phyloP scores from a whole-genome alignment of 1,284 basidiomycete genomes.

The Athelia psychrophila region DNA sequence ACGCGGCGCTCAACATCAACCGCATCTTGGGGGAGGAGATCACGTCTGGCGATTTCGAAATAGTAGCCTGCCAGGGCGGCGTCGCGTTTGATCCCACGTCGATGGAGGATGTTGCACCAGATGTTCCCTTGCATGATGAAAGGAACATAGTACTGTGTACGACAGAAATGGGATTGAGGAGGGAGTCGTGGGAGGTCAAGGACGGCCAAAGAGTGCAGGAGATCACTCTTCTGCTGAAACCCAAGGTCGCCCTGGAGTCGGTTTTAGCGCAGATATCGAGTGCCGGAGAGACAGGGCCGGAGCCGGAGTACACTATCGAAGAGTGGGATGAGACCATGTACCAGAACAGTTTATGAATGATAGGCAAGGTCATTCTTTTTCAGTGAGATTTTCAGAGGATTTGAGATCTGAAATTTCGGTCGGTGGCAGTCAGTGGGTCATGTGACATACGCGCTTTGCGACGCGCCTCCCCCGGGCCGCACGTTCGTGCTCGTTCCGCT shows the following conservation, averaged over 20 bases:
- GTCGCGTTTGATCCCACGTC: conserved; percentile 17
- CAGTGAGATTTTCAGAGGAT: too few relatives aligned
- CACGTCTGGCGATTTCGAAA: conserved; percentile 24
- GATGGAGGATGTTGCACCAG: conserved; percentile 24
- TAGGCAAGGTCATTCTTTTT: too few relatives aligned
- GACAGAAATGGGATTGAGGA: conserved; percentile 28
- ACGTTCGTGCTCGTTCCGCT: too few relatives aligned
- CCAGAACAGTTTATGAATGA: too few relatives aligned
- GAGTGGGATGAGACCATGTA: too few relatives aligned
- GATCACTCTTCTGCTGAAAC: conserved; percentile 25
- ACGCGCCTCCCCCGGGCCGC: too few relatives aligned
- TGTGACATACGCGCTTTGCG: too few relatives aligned
- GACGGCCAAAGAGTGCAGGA: conserved; percentile 22
- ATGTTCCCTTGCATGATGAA: neutral
- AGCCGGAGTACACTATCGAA: too few relatives aligned
- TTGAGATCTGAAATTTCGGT: too few relatives aligned
- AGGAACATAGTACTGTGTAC: conserved; percentile 23
- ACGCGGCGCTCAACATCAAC: conserved; percentile 25
- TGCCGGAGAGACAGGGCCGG: too few relatives aligned
- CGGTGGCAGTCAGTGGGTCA: too few relatives aligned
- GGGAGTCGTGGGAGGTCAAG: conserved; percentile 20
- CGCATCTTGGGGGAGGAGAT: conserved; percentile 29
- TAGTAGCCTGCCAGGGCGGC: conserved; percentile 23
- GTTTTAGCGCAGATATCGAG: conserved; percentile 24
- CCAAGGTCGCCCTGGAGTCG: conserved; percentile 30